Base-by-base conservation (phyloP, 352 stramenopile genomes). In the Globisporangium sylvaticum region DNA sequence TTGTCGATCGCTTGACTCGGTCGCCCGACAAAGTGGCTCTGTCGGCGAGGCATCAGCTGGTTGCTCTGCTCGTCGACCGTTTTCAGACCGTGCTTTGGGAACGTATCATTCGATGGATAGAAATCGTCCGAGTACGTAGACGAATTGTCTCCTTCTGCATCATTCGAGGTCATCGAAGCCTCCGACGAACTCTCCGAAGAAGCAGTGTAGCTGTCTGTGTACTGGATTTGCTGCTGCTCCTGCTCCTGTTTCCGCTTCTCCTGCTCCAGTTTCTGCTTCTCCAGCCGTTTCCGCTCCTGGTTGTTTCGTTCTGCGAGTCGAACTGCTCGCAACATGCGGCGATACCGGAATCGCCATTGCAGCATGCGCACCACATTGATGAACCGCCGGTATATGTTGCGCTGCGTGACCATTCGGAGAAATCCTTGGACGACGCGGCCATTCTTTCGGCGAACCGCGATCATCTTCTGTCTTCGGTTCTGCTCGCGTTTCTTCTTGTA, bases 31-130 rank as follows among this genome's bases (percentile, higher is more conserved):
- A 71, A 77, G 32, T 76, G 67, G 31, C 59, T 68, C 44, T 67
- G 58, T 15, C 77, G 73, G n/a, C 70, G 67, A 34, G 74, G 69
- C 68, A 83, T 74, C 39, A 87, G 53, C 57, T 89, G 76, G 55
- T 83, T 91, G 72, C 83, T 90, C 58, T 80, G 71, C 32, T 92
- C 84, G 61, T 92, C 82, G 20, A 92, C 82, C 0, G 84, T 90
- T 56, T 87, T 89, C 32, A 92, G 75, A 24, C 79, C 75, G 72
- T 90, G 79, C 76, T 85, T 90, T 0, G 73, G 76, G 69, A 79
- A 77, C 65, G 68, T 76, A 48, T 88, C 75, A 14, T 79, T 83
- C 62, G 83, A 87, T 12, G 80, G 62, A 67, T 83, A 88, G 8
- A 78, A 66, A 59, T 92, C 81, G n/a, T 90, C 81, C 48, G 81